A percentile compares a stretch with the other conserved stretches of the same genome.
These are phyloP conservation scores for Beauveria rudraprayagi DNA, from an alignment of 2,329 filamentous ascomycete genomes.

Conservation along the genomic window DNA sequence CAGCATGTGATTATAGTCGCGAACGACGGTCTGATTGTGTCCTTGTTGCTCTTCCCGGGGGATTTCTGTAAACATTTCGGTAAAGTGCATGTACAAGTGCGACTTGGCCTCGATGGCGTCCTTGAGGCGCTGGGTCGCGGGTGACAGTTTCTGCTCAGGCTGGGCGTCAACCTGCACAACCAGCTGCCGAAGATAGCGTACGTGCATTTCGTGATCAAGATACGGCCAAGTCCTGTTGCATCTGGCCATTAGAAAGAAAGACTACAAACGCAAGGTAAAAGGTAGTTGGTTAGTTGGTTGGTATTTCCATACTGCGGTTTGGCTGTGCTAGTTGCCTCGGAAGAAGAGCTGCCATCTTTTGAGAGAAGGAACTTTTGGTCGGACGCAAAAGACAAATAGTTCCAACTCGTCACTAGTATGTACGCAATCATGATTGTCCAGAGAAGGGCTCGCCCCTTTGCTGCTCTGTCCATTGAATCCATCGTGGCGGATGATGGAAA, in stretches of 20 bases:
- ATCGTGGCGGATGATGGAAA: neutral
- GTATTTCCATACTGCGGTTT: neutral
- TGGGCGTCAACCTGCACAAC: neutral
- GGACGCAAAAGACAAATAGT: neutral
- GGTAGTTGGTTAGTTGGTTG: too few species aligned
- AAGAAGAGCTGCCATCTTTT: neutral
- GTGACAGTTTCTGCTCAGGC: neutral
- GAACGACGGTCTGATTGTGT: neutral
- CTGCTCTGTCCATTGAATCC: neutral
- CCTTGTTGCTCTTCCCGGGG: neutral
- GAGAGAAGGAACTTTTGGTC: neutral
- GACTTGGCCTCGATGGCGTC: conserved; percentile 5
- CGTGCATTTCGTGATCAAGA: neutral
- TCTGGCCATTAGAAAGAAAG: neutral
- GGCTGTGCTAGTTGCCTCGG: neutral
- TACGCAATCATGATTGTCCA: neutral
- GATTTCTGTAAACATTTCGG: conserved; percentile 4
- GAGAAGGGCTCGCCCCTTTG: neutral
- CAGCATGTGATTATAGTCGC: conserved; percentile 4
- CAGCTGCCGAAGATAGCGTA: neutral
- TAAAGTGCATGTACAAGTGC: conserved; percentile 10
- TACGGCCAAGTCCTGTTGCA: neutral
- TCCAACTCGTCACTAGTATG: neutral
- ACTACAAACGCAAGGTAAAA: too few species aligned
- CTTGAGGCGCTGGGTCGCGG: neutral